phyloP scores from a whole-genome alignment of 352 stramenopile genomes.

The Hyaloperonospora arabidopsidis region DNA sequence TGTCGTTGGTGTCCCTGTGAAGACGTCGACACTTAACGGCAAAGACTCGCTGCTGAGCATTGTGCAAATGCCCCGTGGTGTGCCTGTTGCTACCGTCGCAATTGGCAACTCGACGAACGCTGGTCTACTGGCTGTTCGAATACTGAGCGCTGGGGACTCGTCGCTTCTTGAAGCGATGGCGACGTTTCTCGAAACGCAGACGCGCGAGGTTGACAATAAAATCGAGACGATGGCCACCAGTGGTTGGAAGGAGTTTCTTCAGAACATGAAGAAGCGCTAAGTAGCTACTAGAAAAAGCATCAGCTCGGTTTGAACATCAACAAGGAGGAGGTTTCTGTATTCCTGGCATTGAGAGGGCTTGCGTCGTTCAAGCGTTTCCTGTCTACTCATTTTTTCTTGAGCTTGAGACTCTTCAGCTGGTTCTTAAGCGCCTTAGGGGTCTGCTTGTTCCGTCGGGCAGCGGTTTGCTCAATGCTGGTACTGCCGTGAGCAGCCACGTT shows the following conservation, averaged over 20 bases:
- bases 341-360: constrained; percentile 2
- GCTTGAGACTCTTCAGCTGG: constrained; percentile 58
- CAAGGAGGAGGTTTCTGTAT: constrained; percentile 19
- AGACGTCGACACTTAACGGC: constrained; percentile 95
- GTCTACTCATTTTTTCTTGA: constrained; percentile 51
- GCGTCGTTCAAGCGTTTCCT: constrained; percentile 8
- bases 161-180: constrained; percentile 85
- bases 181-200: constrained; percentile 88
- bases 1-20: constrained; percentile 96
- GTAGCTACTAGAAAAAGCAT: constrained; percentile 8
- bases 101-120: constrained; percentile 98
- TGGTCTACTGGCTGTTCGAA: constrained; percentile 94
- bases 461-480: constrained; percentile 13
- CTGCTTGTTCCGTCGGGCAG: constrained; percentile 43
- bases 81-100: constrained; percentile 96
- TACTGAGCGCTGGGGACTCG: constrained; percentile 78
- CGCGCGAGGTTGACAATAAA: constrained; percentile 89
- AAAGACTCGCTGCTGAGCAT: constrained; percentile 97
- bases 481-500: constrained; percentile 38
- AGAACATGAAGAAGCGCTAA: constrained; percentile 48
- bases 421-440: constrained; percentile 68
- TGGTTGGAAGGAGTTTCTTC: constrained; percentile 90
- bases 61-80: constrained; percentile 97
- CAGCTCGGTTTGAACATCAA: constrained; percentile 4
- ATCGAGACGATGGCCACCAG: constrained; percentile 81